A percentile compares a stretch with the other conserved stretches of the same genome.
Evolutionary conservation across 73 alveolate species (phyloP).

Genomic region (Blepharisma japonicum): DNA sequence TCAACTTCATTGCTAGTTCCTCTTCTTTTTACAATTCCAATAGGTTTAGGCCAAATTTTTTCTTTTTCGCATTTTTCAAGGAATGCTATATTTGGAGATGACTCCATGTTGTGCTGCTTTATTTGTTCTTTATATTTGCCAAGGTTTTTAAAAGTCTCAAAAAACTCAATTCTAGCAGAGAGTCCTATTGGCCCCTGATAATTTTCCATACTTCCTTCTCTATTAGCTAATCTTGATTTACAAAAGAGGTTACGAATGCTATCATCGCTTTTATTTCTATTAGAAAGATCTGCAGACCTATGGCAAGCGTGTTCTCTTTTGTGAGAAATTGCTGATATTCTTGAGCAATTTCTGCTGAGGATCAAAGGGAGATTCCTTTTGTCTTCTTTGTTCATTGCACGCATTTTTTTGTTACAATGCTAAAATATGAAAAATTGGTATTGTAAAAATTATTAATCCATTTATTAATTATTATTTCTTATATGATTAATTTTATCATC

Average conservation of each 20-base stretch:
- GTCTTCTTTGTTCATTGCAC: too few species aligned
- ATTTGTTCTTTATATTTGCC: neutral
- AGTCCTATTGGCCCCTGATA: neutral
- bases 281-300: too few species aligned
- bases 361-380: too few species aligned
- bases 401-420: too few species aligned
- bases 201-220: neutral
- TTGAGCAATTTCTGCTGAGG: too few species aligned
- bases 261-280: too few species aligned
- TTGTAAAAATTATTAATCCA: too few species aligned
- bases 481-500: too few species aligned
- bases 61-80: neutral
- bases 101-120: neutral
- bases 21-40: conserved; percentile 22
- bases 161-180: conserved; percentile 7
- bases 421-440: too few species aligned
- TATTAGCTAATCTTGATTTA: neutral
- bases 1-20: neutral
- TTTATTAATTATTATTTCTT: too few species aligned
- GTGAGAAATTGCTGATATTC: too few species aligned
- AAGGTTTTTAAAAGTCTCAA: conserved; percentile 13
- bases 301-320: too few species aligned
- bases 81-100: conserved; percentile 20
- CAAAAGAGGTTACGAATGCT: neutral
- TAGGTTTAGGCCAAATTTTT: conserved; percentile 19